These are phyloP conservation scores for Whalleya microplaca DNA, from an alignment of 2,329 filamentous ascomycete genomes.

Conservation along the genomic window DNA sequence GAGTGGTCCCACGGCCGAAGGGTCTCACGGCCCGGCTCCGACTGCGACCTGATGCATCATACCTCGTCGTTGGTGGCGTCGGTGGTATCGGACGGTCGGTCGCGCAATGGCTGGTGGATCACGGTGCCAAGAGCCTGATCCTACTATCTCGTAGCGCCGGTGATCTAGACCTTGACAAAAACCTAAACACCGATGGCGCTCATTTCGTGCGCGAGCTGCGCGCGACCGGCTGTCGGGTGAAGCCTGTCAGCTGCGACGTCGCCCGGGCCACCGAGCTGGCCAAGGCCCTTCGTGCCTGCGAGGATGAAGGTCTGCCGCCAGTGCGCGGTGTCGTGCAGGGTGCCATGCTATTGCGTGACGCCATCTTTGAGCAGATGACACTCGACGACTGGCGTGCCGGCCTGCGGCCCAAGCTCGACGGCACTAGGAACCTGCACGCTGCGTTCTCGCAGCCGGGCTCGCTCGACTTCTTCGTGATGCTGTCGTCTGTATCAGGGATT, in stretches of 20 bases:
- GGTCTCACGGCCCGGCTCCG: background rate
- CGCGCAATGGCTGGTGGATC: slow-evolving; percentile 28
- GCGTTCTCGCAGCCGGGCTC: slow-evolving; percentile 10
- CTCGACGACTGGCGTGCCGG: slow-evolving; percentile 9
- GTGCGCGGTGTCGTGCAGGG: slow-evolving; percentile 46
- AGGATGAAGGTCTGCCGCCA: slow-evolving; percentile 24
- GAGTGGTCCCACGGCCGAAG: slow-evolving; percentile 11
- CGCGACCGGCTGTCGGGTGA: background rate
- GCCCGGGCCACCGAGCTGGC: background rate
- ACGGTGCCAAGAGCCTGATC: slow-evolving; percentile 37
- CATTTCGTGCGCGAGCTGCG: slow-evolving; percentile 2
- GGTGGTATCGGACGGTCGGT: slow-evolving; percentile 35
- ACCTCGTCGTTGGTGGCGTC: slow-evolving; percentile 38
- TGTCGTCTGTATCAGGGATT: slow-evolving; percentile 20
- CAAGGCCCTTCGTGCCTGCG: background rate
- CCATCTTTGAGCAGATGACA: slow-evolving; percentile 20
- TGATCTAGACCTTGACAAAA: background rate
- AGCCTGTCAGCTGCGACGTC: slow-evolving; percentile 15
- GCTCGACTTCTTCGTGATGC: slow-evolving; percentile 28
- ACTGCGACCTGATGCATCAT: slow-evolving; percentile 26
- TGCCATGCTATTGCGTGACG: slow-evolving; percentile 40
- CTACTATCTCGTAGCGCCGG: slow-evolving; percentile 32
- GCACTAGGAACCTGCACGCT: slow-evolving; percentile 15
- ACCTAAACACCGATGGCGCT: background rate
- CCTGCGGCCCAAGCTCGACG: slow-evolving; percentile 17